Evolutionary conservation across 1,284 basidiomycete species (phyloP).

Genomic region (Naganishia sp.): DNA sequence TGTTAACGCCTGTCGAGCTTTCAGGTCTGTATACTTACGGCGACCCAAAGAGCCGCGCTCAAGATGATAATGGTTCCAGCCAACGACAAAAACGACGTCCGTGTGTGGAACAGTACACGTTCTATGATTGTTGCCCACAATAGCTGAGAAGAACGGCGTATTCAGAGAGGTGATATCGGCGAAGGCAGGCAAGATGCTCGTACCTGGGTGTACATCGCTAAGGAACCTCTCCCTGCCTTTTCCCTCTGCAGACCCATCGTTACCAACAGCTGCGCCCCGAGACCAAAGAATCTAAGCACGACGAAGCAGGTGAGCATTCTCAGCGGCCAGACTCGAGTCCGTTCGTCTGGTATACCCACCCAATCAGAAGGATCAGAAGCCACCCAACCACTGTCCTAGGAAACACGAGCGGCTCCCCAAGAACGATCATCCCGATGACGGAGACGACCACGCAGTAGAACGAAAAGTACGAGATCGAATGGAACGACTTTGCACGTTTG

Average conservation of each 20-base stretch:
- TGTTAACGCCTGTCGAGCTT: too few relatives aligned
- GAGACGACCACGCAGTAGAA: slow-evolving; percentile 63
- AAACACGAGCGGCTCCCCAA: slow-evolving; percentile 56
- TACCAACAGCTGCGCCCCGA: slow-evolving; percentile 60
- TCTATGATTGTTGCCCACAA: slow-evolving; percentile 52
- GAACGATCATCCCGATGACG: slow-evolving; percentile 57
- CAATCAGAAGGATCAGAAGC: slow-evolving; percentile 52
- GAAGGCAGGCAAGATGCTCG: neutral
- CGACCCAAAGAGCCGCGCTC: slow-evolving; percentile 48
- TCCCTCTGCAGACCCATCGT: slow-evolving; percentile 53
- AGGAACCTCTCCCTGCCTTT: slow-evolving; percentile 52
- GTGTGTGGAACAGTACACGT: slow-evolving; percentile 47
- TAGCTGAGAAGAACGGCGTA: slow-evolving; percentile 36
- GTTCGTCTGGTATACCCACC: slow-evolving; percentile 52
- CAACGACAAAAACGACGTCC: slow-evolving; percentile 46
- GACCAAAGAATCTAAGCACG: slow-evolving; percentile 58
- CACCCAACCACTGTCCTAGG: slow-evolving; percentile 57
- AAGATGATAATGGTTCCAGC: slow-evolving; percentile 51
- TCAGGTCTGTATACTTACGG: slow-evolving; percentile 42
- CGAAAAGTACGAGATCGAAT: slow-evolving; percentile 70
- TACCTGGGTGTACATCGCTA: slow-evolving; percentile 53
- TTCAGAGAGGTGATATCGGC: neutral
- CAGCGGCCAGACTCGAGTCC: neutral
- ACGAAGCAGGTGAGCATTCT: neutral
- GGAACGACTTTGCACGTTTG: slow-evolving; percentile 69